phyloP scores from a whole-genome alignment of 139 green algal genomes.

The Volvox reticuliferus region DNA sequence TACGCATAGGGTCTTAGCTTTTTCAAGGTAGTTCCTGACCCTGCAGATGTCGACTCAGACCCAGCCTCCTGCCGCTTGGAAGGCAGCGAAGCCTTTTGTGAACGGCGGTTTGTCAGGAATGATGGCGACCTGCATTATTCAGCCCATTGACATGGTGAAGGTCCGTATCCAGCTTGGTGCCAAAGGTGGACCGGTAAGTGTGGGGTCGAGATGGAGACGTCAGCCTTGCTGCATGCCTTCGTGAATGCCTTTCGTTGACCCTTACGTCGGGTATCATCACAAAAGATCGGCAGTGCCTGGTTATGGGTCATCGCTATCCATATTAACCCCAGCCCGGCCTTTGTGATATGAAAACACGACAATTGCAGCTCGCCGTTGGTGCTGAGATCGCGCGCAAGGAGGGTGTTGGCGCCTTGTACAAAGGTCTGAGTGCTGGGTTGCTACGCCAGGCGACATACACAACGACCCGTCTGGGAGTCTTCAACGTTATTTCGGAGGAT shows the following conservation, averaged over 20 bases:
- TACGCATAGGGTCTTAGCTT: too few species aligned
- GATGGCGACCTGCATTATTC: slow-evolving; percentile 90
- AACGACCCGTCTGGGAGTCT: slow-evolving; percentile 96
- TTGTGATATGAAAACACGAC: too few species aligned
- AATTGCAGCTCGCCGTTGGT: slow-evolving; percentile 76
- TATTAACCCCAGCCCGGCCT: too few species aligned
- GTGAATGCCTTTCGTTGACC: too few species aligned
- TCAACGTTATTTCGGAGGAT: slow-evolving; percentile 72
- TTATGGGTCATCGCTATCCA: too few species aligned
- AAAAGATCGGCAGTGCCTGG: too few species aligned
- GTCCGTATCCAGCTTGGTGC: slow-evolving; percentile 96
- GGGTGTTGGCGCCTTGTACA: slow-evolving; percentile 92
- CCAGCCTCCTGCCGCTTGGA: slow-evolving; percentile 76
- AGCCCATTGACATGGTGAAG: slow-evolving; percentile 99
- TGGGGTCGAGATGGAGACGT: too few species aligned
- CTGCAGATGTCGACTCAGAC: slow-evolving; percentile 45
- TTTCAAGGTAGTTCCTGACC: not conserved
- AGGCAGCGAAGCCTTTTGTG: slow-evolving; percentile 95
- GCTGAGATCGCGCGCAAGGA: slow-evolving; percentile 77
- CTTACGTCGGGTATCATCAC: too few species aligned
- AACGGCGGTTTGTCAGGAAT: slow-evolving; percentile 97
- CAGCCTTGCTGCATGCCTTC: too few species aligned
- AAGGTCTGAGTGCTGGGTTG: slow-evolving; percentile 94
- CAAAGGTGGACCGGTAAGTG: slow-evolving; percentile 86
- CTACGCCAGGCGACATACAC: slow-evolving; percentile 99